A percentile compares a stretch with the other conserved stretches of the same genome.
These are phyloP conservation scores for Thermothielavioides terrestris DNA, from an alignment of 495 filamentous ascomycete species.

Conservation along the genomic window DNA sequence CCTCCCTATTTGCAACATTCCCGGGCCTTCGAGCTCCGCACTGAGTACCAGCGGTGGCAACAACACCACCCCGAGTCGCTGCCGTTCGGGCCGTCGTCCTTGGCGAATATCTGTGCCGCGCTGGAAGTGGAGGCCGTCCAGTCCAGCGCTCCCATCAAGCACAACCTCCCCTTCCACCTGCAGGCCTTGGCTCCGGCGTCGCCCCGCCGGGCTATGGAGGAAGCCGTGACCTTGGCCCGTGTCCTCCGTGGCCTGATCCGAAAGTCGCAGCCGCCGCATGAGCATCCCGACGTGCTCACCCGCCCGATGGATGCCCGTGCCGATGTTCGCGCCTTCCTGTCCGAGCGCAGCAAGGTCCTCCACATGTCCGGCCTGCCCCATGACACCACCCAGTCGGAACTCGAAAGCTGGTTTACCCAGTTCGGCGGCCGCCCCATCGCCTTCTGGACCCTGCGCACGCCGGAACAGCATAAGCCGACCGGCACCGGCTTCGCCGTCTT, in stretches of 20 bases:
- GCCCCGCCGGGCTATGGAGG: slow-evolving; percentile 95
- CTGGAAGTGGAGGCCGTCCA: slow-evolving; percentile 96
- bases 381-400: slow-evolving; percentile 94
- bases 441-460: slow-evolving; percentile 96
- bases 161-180: slow-evolving; percentile 95
- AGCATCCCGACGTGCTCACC: slow-evolving; percentile 87
- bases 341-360: slow-evolving; percentile 92
- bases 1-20: slow-evolving; percentile 97
- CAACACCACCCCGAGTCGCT: slow-evolving; percentile 95
- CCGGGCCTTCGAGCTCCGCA: slow-evolving; percentile 88
- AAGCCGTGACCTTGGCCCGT: slow-evolving; percentile 85
- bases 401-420: slow-evolving; percentile 99
- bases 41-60: slow-evolving; percentile 97
- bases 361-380: slow-evolving; percentile 96
- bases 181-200: slow-evolving; percentile 94
- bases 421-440: slow-evolving; percentile 98
- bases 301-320: slow-evolving; percentile 94
- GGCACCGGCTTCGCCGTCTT: slow-evolving; percentile 97
- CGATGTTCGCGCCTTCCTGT: slow-evolving; percentile 92
- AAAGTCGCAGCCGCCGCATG: slow-evolving; percentile 89
- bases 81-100: slow-evolving; percentile 87
- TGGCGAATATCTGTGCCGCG: slow-evolving; percentile 95
- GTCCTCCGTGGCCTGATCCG: slow-evolving; percentile 85
- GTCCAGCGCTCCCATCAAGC: slow-evolving; percentile 94
- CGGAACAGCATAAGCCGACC: slow-evolving; percentile 97